A percentile compares a stretch with the other conserved stretches of the same genome.
phyloP scores from a whole-genome alignment of 345 rosid genomes.

The Isatis tinctoria region DNA sequence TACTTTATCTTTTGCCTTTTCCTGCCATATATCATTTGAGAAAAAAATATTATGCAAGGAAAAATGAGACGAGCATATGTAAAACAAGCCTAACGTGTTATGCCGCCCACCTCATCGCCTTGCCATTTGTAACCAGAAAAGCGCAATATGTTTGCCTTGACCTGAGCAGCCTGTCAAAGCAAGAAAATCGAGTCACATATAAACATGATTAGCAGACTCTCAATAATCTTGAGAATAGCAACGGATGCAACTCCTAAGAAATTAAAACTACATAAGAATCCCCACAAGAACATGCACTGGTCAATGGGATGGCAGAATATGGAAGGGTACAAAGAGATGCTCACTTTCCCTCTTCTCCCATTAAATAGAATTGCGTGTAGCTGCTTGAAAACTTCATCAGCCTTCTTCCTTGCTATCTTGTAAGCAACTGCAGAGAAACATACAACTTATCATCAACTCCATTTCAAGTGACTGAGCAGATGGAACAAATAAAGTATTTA shows the following conservation, averaged over 20 bases:
- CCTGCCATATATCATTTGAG: slow-evolving; percentile 44
- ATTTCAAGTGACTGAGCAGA: background rate
- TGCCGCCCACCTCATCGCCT: slow-evolving; percentile 65
- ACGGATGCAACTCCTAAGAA: background rate
- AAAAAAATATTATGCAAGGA: background rate
- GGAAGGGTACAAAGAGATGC: slow-evolving; percentile 8
- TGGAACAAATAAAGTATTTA: background rate
- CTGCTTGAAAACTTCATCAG: slow-evolving; percentile 67
- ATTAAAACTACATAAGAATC: background rate
- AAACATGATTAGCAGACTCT: background rate
- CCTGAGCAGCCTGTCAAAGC: slow-evolving; percentile 68
- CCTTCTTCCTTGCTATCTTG: slow-evolving; percentile 74
- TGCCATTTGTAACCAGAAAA: slow-evolving; percentile 96
- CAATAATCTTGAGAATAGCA: background rate
- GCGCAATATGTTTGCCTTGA: slow-evolving; percentile 73
- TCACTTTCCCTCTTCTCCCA: slow-evolving; percentile 84
- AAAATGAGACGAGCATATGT: background rate
- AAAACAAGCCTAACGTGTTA: background rate
- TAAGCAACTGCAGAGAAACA: slow-evolving; percentile 57
- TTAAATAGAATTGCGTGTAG: slow-evolving; percentile 68
- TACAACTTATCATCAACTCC: background rate
- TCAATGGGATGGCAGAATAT: background rate
- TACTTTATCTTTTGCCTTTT: slow-evolving; percentile 66
- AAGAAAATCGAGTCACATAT: slow-evolving; percentile 28
- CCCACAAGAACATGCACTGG: background rate